Evolutionary conservation across 2,329 filamentous ascomycete genomes (phyloP).

Genomic region (Huntiella abstrusa): DNA sequence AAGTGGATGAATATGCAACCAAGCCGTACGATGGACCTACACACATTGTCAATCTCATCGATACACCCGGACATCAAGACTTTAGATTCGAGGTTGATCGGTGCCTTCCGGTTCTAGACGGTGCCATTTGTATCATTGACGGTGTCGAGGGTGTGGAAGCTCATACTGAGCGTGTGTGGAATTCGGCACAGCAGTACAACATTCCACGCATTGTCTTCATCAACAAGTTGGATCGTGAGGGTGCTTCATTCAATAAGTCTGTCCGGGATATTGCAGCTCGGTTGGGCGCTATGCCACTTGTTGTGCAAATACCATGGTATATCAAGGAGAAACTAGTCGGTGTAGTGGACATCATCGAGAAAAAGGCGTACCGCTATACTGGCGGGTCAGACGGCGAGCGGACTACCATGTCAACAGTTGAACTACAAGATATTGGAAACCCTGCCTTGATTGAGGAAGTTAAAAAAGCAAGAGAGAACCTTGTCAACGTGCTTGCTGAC

Average conservation of each 20-base stretch:
- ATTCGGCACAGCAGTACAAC: constrained; percentile 64
- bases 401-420: constrained; percentile 21
- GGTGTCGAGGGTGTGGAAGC: constrained; percentile 89
- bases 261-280: constrained; percentile 70
- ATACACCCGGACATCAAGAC: constrained; percentile 91
- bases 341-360: constrained; percentile 63
- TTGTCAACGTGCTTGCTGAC: constrained; percentile 73
- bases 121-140: constrained; percentile 82
- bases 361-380: constrained; percentile 57
- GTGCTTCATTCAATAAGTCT: constrained; percentile 63
- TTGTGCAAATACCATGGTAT: constrained; percentile 95
- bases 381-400: constrained; percentile 20
- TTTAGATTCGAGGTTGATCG: constrained; percentile 93
- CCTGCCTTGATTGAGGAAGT: constrained; percentile 35
- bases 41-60: constrained; percentile 66
- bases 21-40: not conserved
- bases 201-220: constrained; percentile 68
- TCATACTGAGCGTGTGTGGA: constrained; percentile 93
- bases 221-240: constrained; percentile 63
- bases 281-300: constrained; percentile 66
- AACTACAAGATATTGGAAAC: constrained; percentile 10
- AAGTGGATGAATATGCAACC: constrained; percentile 27
- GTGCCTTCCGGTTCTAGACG: constrained; percentile 72
- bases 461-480: constrained; percentile 51
- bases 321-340: constrained; percentile 62